phyloP scores from a whole-genome alignment of 2,329 filamentous ascomycete genomes.

The Thielaviopsis musarum region DNA sequence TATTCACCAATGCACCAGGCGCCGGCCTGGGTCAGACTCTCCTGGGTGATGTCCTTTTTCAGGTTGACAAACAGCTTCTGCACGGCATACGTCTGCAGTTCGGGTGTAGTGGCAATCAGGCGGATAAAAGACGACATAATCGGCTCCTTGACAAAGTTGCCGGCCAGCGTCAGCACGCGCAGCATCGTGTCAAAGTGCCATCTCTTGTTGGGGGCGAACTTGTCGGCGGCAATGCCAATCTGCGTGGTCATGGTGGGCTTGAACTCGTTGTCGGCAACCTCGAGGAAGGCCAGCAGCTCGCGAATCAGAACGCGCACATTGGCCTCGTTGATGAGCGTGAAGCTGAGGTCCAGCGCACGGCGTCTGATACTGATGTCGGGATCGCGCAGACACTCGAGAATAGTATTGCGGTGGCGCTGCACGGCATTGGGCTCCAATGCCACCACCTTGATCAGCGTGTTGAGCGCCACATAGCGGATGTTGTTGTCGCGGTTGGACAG shows the following conservation, averaged over 20 bases:
- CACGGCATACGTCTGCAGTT: conserved; percentile 89
- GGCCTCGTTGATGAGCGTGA: conserved; percentile 91
- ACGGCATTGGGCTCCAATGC: conserved; percentile 96
- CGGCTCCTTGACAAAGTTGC: conserved; percentile 94
- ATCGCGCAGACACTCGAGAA: conserved; percentile 86
- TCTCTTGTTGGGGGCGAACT: conserved; percentile 89
- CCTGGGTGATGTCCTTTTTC: conserved; percentile 94
- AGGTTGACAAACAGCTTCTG: conserved; percentile 85
- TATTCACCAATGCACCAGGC: conserved; percentile 98
- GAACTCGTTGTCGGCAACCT: conserved; percentile 96
- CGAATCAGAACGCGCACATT: conserved; percentile 89
- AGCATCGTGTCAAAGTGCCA: conserved; percentile 99
- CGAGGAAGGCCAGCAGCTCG: conserved; percentile 84
- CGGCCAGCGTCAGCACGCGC: conserved; percentile 78
- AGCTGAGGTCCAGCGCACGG: conserved; percentile 90
- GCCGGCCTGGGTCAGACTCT: conserved; percentile 80
- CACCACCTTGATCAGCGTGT: conserved; percentile 94
- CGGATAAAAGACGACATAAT: conserved; percentile 94
- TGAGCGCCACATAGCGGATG: conserved; percentile 92
- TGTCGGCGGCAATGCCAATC: conserved; percentile 91
- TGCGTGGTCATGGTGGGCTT: conserved; percentile 97
- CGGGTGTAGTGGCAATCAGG: conserved; percentile 82
- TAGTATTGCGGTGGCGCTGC: conserved; percentile 91
- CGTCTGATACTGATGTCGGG: conserved; percentile 96
- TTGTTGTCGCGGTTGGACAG: conserved; percentile 98